Evolutionary conservation across 2,329 filamentous ascomycete species (phyloP).

Genomic region (Claviceps sp.): DNA sequence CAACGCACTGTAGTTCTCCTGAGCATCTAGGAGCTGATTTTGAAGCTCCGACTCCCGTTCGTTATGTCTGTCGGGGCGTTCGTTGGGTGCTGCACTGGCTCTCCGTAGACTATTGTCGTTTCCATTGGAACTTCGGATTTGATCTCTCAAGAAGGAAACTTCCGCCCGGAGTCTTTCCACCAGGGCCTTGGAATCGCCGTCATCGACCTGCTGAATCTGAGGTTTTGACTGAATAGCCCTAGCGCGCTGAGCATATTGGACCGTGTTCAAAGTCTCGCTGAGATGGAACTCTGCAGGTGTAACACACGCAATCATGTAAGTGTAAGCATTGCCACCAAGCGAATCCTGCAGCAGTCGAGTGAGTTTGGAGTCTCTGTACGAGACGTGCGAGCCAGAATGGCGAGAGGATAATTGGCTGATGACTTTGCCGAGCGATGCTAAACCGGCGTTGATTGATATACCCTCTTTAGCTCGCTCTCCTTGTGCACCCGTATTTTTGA

Average conservation of each 20-base stretch:
- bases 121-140: conserved; percentile 72
- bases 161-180: conserved; percentile 92
- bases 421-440: conserved; percentile 91
- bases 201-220: conserved; percentile 85
- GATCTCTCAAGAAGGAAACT: conserved; percentile 83
- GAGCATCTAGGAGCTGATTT: conserved; percentile 80
- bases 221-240: conserved; percentile 96
- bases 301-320: conserved; percentile 98
- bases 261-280: conserved; percentile 93
- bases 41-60: conserved; percentile 84
- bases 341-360: conserved; percentile 93
- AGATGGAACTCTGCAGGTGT: conserved; percentile 94
- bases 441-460: conserved; percentile 93
- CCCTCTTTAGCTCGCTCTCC: conserved; percentile 90
- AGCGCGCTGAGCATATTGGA: conserved; percentile 92
- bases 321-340: conserved; percentile 90
- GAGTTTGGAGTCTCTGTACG: conserved; percentile 94
- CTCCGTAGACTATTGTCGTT: conserved; percentile 42
- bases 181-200: conserved; percentile 83
- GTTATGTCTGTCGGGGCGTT: conserved; percentile 64
- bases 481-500: conserved; percentile 94
- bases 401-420: conserved; percentile 94
- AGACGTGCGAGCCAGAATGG: conserved; percentile 77
- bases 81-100: conserved; percentile 39
- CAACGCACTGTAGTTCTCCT: conserved; percentile 87